phyloP scores from a whole-genome alignment of 2,329 filamentous ascomycete genomes.

The Akanthomyces uredinophilus region DNA sequence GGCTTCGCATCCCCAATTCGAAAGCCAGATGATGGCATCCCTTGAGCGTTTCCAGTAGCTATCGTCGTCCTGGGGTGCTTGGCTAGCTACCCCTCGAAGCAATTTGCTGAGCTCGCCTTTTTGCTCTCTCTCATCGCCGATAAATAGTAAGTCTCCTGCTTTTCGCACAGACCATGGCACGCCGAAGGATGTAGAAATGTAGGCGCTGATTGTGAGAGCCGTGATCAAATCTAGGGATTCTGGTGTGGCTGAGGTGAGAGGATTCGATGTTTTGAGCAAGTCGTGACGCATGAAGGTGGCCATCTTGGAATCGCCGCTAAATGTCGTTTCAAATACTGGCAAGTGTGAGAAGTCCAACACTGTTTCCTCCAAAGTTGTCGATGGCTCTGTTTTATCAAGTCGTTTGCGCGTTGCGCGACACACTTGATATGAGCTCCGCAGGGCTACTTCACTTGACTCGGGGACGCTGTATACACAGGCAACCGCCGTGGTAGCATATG shows the following conservation, averaged over 20 bases:
- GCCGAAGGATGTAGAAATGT: constrained; percentile 48
- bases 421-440: constrained; percentile 14
- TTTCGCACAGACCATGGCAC: constrained; percentile 45
- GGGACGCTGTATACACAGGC: constrained; percentile 11
- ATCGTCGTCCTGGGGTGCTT: constrained; percentile 55
- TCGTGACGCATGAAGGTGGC: constrained; percentile 32
- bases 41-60: constrained; percentile 58
- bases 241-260: constrained; percentile 56
- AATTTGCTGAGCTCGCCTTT: constrained; percentile 52
- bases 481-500: constrained; percentile 28
- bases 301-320: constrained; percentile 22
- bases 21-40: constrained; percentile 66
- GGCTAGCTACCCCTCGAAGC: constrained; percentile 47
- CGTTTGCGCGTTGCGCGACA: constrained; percentile 12
- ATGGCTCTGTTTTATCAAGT: constrained; percentile 56
- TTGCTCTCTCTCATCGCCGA: constrained; percentile 61
- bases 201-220: constrained; percentile 58
- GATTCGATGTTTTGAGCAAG: constrained; percentile 56
- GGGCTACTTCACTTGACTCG: constrained; percentile 4
- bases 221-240: constrained; percentile 55
- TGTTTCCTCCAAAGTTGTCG: constrained; percentile 46
- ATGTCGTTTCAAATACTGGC: constrained; percentile 27
- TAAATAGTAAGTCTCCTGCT: constrained; percentile 59
- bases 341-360: constrained; percentile 38
- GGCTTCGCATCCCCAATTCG: constrained; percentile 58